phyloP scores from a whole-genome alignment of 2,329 filamentous ascomycete species.

The Paradendryphiella salina region DNA sequence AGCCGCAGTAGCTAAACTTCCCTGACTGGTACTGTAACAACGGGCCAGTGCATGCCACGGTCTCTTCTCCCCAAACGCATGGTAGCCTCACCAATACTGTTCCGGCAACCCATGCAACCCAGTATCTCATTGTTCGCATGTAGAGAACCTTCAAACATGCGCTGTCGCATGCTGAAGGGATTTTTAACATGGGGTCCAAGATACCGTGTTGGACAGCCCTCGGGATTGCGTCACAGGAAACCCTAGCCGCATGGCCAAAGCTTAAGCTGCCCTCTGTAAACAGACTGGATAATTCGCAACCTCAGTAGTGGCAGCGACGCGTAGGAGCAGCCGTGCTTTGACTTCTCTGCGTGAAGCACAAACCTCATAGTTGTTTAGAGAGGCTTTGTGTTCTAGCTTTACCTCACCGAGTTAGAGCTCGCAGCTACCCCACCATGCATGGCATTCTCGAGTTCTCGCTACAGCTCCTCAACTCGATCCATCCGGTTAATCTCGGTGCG shows the following conservation, averaged over 20 bases:
- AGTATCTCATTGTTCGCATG: not conserved
- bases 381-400: not conserved
- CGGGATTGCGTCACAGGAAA: conserved; percentile 12
- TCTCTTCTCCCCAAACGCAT: not conserved
- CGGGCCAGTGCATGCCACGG: not conserved
- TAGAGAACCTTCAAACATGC: not conserved
- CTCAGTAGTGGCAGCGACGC: not conserved
- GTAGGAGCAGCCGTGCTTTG: not conserved
- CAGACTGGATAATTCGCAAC: not conserved
- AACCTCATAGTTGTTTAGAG: not conserved
- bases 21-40: not conserved
- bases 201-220: conserved; percentile 6
- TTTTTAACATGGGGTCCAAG: not conserved
- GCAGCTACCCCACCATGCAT: conserved; percentile 25
- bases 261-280: conserved; percentile 1
- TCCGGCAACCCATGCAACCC: not conserved
- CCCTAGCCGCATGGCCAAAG: conserved; percentile 1
- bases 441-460: conserved; percentile 32
- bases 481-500: conserved; percentile 24
- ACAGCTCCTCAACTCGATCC: conserved; percentile 29
- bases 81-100: not conserved
- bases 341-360: not conserved
- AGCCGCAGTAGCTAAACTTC: not conserved
- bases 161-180: conserved; percentile 1
- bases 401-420: conserved; percentile 7